Evolutionary conservation across 2,329 filamentous ascomycete genomes (phyloP).

Genomic region (Phaeomoniella chlamydospora): DNA sequence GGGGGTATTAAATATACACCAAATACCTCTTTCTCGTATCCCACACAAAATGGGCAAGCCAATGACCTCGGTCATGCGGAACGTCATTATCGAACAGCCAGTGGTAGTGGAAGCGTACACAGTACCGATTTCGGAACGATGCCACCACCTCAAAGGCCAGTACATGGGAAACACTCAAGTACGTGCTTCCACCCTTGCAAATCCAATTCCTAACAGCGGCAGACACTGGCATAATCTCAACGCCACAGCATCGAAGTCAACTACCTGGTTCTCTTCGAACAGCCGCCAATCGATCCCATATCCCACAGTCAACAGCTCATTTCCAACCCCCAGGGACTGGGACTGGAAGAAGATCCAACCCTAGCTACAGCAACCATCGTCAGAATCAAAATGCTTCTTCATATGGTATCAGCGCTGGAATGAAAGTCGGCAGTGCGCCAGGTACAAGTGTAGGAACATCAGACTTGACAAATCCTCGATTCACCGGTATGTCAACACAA

Average conservation of each 20-base stretch:
- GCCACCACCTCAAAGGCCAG: constrained; percentile 1
- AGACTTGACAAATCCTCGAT: background rate
- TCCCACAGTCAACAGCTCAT: constrained; percentile 8
- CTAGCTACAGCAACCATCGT: constrained; percentile 4
- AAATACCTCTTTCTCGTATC: background rate
- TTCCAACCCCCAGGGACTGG: constrained; percentile 1
- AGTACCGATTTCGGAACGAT: background rate
- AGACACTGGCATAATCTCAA: constrained; percentile 2
- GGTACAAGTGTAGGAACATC: background rate
- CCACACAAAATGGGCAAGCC: background rate
- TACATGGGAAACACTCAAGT: background rate
- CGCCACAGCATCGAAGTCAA: constrained; percentile 3
- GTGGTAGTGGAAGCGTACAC: background rate
- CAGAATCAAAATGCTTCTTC: constrained; percentile 5
- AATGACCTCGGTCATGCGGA: background rate
- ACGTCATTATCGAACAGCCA: background rate
- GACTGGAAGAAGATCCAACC: constrained; percentile 4
- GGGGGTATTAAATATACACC: background rate
- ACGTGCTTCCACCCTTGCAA: no score
- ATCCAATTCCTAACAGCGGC: background rate
- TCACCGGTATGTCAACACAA: background rate
- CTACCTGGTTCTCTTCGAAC: background rate
- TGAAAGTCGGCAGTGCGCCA: constrained; percentile 9
- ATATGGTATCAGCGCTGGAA: constrained; percentile 13
- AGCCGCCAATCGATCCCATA: constrained; percentile 3